Base-by-base conservation (phyloP, 2,329 filamentous ascomycete genomes). In the Pyrenochaeta sp. region DNA sequence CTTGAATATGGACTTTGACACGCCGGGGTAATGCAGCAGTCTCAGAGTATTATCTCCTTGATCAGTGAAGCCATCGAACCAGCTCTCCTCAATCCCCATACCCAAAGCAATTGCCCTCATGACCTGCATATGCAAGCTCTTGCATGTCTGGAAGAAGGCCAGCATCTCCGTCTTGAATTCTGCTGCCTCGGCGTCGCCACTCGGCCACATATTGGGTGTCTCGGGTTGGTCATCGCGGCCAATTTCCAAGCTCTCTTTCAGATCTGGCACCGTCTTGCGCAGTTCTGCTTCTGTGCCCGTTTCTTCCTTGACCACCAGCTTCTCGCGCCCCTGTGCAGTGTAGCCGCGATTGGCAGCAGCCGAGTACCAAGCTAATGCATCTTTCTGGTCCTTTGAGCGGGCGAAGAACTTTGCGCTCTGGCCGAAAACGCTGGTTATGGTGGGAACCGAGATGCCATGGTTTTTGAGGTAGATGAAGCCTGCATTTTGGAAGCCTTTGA, bases 391-490 rank as follows among this genome's bases (percentile, higher is more conserved):
- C 41, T 72, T 61, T 6, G 71, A 57, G 0, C 68, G 67, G 9
- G 58, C 60, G 52, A 74, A 74, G 63, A 73, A 74, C 6, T 59
- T 60, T 14, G 70, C 68, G 7, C 63, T 68, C 40, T 65, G 54
- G 9, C 76, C 67, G 67, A 94, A 95, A 47, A 87, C 80, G 44
- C 79, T 71, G 46, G 80, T 69, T 9, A 90, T 74, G 7, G 80
- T 78, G 7, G 80, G 73, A 3, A 81, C 61, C 0, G 84, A 72
- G 48, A 96, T 87, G 27, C 87, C 82, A 55, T 93, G 86, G 70
- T 93, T 89, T 59, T 86, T 86, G 26, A 96, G 82, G 72, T 96
- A 96, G 53, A 96, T 82, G 77, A 96, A 96, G 44, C 92, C 92
- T 2, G 91, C 88, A 1, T 82, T 86, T 61, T 91, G 88, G 75